Percentiles rank a stretch among this genome's conserved stretches.
These are phyloP conservation scores for Phoma sp. DNA, from an alignment of 2,329 filamentous ascomycete genomes.

Conservation along the genomic window DNA sequence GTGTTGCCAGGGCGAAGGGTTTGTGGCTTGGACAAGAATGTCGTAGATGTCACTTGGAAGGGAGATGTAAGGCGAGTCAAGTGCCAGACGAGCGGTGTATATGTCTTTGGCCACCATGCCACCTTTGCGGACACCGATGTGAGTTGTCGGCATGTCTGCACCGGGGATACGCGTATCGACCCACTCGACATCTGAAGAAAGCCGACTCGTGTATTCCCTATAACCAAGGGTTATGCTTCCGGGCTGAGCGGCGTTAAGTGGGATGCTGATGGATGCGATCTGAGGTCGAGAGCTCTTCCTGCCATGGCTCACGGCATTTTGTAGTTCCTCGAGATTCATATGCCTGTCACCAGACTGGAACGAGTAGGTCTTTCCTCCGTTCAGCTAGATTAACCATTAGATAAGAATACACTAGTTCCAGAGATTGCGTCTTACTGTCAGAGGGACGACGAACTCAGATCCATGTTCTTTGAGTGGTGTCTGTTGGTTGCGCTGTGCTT, in stretches of 20 bases:
- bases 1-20: constrained; percentile 1
- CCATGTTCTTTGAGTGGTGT: constrained; percentile 5
- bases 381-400: background rate
- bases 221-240: constrained; percentile 3
- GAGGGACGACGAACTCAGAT: background rate
- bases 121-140: constrained; percentile 25
- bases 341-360: background rate
- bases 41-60: constrained; percentile 24
- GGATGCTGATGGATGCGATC: constrained; percentile 6
- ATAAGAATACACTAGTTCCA: background rate
- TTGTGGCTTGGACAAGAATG: constrained; percentile 23
- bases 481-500: constrained; percentile 12
- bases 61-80: constrained; percentile 22
- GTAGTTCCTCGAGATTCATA: background rate
- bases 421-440: background rate
- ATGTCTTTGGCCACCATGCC: constrained; percentile 20
- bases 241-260: background rate
- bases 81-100: constrained; percentile 11
- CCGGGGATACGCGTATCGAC: constrained; percentile 7
- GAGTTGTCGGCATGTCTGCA: constrained; percentile 11
- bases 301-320: background rate
- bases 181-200: background rate
- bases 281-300: constrained; percentile 1
- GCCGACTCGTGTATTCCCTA: background rate
- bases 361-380: background rate